Evolutionary conservation across 441 rosid species (phyloP), one percentile per base, ranked within the genome.

Genomic region (Arabidopsis lyrata): DNA sequence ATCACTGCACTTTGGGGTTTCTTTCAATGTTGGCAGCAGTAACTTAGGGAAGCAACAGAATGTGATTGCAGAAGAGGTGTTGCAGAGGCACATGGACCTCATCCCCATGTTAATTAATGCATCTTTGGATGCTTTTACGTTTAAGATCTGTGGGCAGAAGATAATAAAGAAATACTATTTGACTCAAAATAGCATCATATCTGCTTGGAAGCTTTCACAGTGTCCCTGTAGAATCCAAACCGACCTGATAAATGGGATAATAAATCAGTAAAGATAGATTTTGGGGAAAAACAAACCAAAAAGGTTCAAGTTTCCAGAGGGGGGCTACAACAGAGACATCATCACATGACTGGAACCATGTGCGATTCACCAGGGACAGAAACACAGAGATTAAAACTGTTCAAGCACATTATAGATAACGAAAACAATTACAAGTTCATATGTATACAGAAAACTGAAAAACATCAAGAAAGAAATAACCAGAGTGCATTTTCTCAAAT

Each of bases 101-200:
- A 68, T 75, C 74, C 73, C 68, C 68, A 75, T 75, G 73, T 67
- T 50, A 59, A 74, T 74, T 50, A 74, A 66, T 74, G 73, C 73
- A 66, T 59, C 78, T 67, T 68, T 67, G 74, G 68, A 75, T 67
- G 32, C 63, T 68, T 68, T 42, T 52, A 42, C 20, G 15, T 31
- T 47, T n/a, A 39, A 59, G 68, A 68, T 67, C 63, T 53, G 53
- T 68, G 78, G 48, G 69, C 57, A 42, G 74, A 60, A 7, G 15
- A 41, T 59, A 59, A 60, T 75, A 68, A 60, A 42, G 32, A 38
- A 74, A 39, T 49, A 66, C 50, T 75, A 42, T 32, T 42, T 59
- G 13, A 42, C 6, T 38, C 27, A 22, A 42, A 22, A 58, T 58
- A 49, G 53, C 68, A 74, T 36, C 73, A 60, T 22, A 50, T 52